phyloP scores from a whole-genome alignment of 768 basidiomycete species.

The Lactarius akahatsu region DNA sequence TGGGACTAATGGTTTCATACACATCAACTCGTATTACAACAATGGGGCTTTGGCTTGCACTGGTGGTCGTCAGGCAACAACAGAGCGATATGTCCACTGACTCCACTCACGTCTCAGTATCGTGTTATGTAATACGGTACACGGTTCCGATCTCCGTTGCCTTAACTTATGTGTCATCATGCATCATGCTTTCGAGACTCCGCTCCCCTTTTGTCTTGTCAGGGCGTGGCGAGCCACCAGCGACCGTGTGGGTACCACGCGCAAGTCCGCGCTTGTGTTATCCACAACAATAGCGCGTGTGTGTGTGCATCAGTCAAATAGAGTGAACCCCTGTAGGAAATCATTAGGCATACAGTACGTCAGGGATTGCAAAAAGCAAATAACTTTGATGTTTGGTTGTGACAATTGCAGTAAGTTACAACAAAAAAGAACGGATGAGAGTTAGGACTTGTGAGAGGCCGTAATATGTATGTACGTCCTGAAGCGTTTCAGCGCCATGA shows the following conservation, averaged over 20 bases:
- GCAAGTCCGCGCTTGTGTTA: neutral
- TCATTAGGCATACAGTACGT: neutral
- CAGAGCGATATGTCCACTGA: no score
- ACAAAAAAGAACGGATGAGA: neutral
- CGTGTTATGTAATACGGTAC: neutral
- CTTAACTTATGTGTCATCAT: neutral
- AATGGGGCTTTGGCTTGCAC: no score
- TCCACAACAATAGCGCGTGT: neutral
- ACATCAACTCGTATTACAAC: no score
- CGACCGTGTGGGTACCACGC: neutral
- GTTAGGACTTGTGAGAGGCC: no score
- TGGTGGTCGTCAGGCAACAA: no score
- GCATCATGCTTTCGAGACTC: no score
- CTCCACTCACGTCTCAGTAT: no score
- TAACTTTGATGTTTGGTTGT: neutral
- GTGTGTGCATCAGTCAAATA: neutral
- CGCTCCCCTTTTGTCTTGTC: neutral
- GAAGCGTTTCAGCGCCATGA: conserved; percentile 1
- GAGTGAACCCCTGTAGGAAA: neutral
- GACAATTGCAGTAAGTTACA: neutral
- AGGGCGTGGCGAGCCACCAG: neutral
- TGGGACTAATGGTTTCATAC: no score
- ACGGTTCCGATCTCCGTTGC: neutral
- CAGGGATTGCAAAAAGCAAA: neutral
- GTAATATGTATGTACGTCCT: neutral